Evolutionary conservation across 2,329 filamentous ascomycete genomes (phyloP), one percentile per base, ranked within the genome.

Genomic region (Meredithiella fracta): DNA sequence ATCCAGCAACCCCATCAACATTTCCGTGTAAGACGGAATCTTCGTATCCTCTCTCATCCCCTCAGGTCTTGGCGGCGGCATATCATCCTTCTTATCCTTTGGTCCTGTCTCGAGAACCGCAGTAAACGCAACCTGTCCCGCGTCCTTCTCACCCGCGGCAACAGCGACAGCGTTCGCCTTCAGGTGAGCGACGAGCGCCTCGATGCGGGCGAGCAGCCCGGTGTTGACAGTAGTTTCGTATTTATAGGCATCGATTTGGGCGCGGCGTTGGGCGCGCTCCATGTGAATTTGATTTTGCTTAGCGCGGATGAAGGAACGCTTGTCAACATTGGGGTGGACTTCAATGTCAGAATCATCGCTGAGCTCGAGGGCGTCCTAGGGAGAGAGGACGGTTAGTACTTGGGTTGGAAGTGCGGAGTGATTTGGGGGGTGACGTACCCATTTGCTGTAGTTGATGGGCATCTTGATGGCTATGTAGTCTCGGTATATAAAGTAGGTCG

Each of bases 291-390:
- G 90, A 63, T 83, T 85, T 73, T 97, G 92, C 72, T 98, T 98
- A 61, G 92, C 94, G 62, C 91, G 87, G 68, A 98, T 98, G 70
- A 98, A 98, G 59, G 91, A 97, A 53, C 85, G 81, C 70, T 98
- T 98, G 73, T 98, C 92, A 67, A 98, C 92, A 67, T 98, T 98
- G 59, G 92, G 92, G 70, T 98, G 92, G 53, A 97, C 92, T 72
- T 98, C 92, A 64, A 98, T 83, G 65, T 98, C 92, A 53, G 89
- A 96, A 71, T 98, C 92, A 70, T 98, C 92, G 65, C 88, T 95
- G 66, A 98, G 82, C 80, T 98, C 92, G 66, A 98, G 79, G 59
- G 85, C 83, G 67, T 97, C 86, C 83, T 86, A 59, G 26, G 22
- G n/a, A 26, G 34, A 40, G 14, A 20, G 11, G n/a, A n/a, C 17